Evolutionary conservation across 1,284 basidiomycete genomes (phyloP).

Genomic region (Ustilago vetiveriae): DNA sequence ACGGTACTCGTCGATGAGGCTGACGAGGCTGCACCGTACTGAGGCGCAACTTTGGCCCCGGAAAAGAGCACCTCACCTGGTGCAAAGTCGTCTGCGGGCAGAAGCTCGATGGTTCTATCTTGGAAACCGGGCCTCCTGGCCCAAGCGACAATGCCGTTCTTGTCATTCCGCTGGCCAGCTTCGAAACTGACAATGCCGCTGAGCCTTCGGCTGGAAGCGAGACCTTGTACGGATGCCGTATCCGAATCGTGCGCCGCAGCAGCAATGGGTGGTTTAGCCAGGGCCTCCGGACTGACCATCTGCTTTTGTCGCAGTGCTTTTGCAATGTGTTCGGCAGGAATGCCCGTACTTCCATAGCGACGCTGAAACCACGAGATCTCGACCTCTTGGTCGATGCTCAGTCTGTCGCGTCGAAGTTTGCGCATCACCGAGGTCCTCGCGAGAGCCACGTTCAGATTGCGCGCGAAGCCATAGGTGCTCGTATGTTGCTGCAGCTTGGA

Average conservation of each 20-base stretch:
- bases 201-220: constrained; percentile 2
- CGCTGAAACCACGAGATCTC: constrained; percentile 59
- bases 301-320: constrained; percentile 36
- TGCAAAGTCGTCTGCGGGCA: constrained; percentile 21
- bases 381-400: constrained; percentile 49
- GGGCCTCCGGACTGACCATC: constrained; percentile 51
- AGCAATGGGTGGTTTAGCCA: constrained; percentile 49
- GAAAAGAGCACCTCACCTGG: constrained; percentile 35
- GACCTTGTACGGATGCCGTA: not conserved
- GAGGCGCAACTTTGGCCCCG: constrained; percentile 2
- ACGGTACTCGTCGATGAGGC: constrained; percentile 2
- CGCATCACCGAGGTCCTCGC: constrained; percentile 51
- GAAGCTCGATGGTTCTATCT: constrained; percentile 11
- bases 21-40: not conserved
- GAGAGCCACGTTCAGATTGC: constrained; percentile 44
- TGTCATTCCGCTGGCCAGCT: constrained; percentile 13
- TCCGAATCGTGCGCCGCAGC: constrained; percentile 4
- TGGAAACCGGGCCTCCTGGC: constrained; percentile 23
- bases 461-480: constrained; percentile 27
- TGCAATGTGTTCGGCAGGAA: constrained; percentile 40
- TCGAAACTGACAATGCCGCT: constrained; percentile 8
- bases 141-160: constrained; percentile 44
- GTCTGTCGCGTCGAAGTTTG: constrained; percentile 30
- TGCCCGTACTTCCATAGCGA: constrained; percentile 45
- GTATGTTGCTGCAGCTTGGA: constrained; percentile 28